phyloP scores from a whole-genome alignment of 495 filamentous ascomycete genomes.

The Xylaria curta region DNA sequence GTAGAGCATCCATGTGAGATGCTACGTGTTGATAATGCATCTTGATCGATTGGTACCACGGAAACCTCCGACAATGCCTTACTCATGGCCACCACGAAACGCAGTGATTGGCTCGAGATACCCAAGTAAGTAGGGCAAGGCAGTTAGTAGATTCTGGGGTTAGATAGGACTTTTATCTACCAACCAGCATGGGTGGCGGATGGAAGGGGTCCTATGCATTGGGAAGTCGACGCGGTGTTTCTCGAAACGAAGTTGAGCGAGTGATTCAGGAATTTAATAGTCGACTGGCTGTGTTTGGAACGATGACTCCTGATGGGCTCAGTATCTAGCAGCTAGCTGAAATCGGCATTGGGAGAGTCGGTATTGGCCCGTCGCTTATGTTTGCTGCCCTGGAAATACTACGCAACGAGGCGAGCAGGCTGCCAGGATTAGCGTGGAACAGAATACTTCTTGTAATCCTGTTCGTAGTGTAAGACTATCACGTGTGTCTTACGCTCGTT shows the following conservation, averaged over 20 bases:
- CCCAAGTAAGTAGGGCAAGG: background rate
- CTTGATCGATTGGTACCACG: slow-evolving; percentile 15
- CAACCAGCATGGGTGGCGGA: background rate
- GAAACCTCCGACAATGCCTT: background rate
- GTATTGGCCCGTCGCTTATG: slow-evolving; percentile 42
- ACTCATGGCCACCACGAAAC: too few relatives aligned
- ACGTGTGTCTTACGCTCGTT: background rate
- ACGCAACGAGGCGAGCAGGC: slow-evolving; percentile 24
- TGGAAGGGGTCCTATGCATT: background rate
- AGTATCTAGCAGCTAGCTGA: slow-evolving; percentile 45
- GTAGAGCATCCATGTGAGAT: slow-evolving; percentile 6
- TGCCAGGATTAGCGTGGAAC: slow-evolving; percentile 4
- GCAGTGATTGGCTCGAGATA: background rate
- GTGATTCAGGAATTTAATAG: slow-evolving; percentile 43
- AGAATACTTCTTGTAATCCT: background rate
- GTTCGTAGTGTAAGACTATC: background rate
- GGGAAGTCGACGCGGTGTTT: slow-evolving; percentile 38
- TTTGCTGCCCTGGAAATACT: slow-evolving; percentile 28
- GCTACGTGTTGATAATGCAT: slow-evolving; percentile 22
- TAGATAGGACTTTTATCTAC: background rate
- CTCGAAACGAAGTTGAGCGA: slow-evolving; percentile 42
- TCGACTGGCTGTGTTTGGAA: slow-evolving; percentile 41
- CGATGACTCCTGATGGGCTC: slow-evolving; percentile 33
- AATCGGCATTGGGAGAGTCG: slow-evolving; percentile 56
- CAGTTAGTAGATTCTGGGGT: background rate